These are phyloP conservation scores for Metschnikowia matae DNA, from an alignment of 805 yeast species.

Conservation along the genomic window DNA sequence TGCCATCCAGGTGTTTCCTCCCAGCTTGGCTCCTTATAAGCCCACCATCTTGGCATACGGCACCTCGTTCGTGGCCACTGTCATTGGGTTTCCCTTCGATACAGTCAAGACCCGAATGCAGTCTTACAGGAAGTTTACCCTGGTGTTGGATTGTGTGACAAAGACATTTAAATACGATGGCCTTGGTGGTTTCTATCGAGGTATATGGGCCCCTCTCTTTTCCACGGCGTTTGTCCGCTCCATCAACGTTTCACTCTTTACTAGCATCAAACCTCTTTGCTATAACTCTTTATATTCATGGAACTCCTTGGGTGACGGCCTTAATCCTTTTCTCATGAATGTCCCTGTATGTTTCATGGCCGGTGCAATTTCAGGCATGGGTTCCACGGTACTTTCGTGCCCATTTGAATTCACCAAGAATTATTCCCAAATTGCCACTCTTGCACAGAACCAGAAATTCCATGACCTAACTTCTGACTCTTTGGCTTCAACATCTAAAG, in stretches of 20 bases:
- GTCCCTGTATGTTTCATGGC: conserved; percentile 46
- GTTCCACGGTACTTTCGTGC: conserved; percentile 62
- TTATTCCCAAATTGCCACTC: conserved; percentile 66
- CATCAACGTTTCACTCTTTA: conserved; percentile 60
- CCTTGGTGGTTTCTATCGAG: conserved; percentile 65
- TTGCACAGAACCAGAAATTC: conserved; percentile 29
- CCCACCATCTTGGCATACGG: conserved; percentile 60
- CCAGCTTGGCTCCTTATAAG: conserved; percentile 45
- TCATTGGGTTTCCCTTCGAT: conserved; percentile 80
- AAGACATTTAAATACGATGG: conserved; percentile 62
- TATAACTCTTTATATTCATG: conserved; percentile 16
- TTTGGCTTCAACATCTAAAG: not conserved
- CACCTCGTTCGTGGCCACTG: conserved; percentile 59
- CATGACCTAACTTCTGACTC: not conserved
- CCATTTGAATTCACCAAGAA: conserved; percentile 85
- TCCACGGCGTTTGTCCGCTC: conserved; percentile 65
- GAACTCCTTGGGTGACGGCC: conserved; percentile 12
- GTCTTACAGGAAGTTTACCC: conserved; percentile 56
- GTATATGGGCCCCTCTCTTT: conserved; percentile 68
- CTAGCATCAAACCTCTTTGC: conserved; percentile 45
- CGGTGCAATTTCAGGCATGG: conserved; percentile 65
- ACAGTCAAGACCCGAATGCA: conserved; percentile 87
- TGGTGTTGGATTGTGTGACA: conserved; percentile 53
- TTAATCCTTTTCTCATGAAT: conserved; percentile 40
- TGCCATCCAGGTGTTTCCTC: conserved; percentile 50